These are phyloP conservation scores for Gillenia trifoliata DNA, from an alignment of 306 rosid genomes.

Conservation along the genomic window DNA sequence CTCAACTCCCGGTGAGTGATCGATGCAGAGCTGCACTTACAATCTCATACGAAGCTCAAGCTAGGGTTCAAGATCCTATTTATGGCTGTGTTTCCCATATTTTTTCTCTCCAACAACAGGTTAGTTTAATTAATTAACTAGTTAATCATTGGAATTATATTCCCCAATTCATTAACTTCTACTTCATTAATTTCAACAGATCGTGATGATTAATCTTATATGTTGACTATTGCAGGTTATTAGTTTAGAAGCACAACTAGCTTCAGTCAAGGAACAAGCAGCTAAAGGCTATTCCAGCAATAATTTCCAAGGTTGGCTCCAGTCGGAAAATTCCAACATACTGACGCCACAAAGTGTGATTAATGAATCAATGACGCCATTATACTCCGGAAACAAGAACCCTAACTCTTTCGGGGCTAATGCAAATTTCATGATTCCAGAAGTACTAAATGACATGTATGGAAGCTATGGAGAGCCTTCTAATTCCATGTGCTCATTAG, in stretches of 20 bases:
- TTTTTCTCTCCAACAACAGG: constrained; percentile 96
- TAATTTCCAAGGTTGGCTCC: constrained; percentile 55
- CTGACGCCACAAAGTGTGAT: constrained; percentile 29
- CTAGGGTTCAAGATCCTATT: constrained; percentile 88
- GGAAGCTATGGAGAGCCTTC: constrained; percentile 53
- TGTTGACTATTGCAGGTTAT: constrained; percentile 49
- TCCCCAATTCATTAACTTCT: background rate
- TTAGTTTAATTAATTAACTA: constrained; percentile 3
- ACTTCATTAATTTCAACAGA: background rate
- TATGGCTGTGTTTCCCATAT: constrained; percentile 97
- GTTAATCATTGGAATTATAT: background rate
- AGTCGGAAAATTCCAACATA: constrained; percentile 39
- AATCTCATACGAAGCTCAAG: constrained; percentile 95
- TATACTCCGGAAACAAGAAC: constrained; percentile 26
- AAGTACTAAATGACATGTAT: constrained; percentile 35
- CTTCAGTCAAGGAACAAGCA: constrained; percentile 78
- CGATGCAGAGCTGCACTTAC: constrained; percentile 77
- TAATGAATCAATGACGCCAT: constrained; percentile 13
- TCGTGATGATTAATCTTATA: background rate
- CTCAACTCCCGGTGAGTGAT: constrained; percentile 67
- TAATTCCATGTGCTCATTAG: constrained; percentile 41
- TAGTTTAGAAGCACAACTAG: constrained; percentile 76
- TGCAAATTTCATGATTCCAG: constrained; percentile 37
- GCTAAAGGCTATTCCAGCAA: constrained; percentile 37
- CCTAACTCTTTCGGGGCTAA: constrained; percentile 36